Conservation (phyloP, 495 filamentous ascomycete species). For the Podospora pseudocomata region DNA sequence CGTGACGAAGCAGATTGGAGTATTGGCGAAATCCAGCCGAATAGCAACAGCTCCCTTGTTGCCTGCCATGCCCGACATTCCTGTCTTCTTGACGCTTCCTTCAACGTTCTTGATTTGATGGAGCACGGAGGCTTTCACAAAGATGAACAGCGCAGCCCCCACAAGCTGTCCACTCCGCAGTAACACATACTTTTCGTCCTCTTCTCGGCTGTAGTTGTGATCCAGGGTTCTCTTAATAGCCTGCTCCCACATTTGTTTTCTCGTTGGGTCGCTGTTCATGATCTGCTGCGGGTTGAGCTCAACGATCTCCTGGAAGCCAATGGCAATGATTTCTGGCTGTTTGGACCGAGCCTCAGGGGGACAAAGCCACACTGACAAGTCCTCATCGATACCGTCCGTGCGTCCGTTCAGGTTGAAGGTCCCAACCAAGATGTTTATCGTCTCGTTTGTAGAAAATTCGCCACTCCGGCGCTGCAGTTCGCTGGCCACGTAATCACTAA, state of each 20-base stretch:
- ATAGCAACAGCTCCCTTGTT: slow-evolving; percentile 99
- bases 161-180: slow-evolving; percentile 92
- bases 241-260: slow-evolving; percentile 80
- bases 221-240: slow-evolving; percentile 79
- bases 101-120: slow-evolving; percentile 91
- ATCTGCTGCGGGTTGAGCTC: slow-evolving; percentile 96
- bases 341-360: slow-evolving; percentile 46
- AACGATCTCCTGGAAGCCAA: slow-evolving; percentile 97
- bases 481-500: slow-evolving; percentile 79
- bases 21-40: slow-evolving; percentile 91
- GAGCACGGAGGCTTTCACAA: slow-evolving; percentile 73
- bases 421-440: slow-evolving; percentile 64
- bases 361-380: slow-evolving; percentile 82
- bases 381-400: slow-evolving; percentile 67
- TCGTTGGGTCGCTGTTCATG: slow-evolving; percentile 92
- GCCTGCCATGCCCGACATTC: slow-evolving; percentile 93
- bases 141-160: slow-evolving; percentile 86
- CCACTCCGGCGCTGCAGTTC: slow-evolving; percentile 64
- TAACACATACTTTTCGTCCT: slow-evolving; percentile 77
- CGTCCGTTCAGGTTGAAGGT: slow-evolving; percentile 95
- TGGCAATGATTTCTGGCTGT: slow-evolving; percentile 75
- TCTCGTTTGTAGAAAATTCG: slow-evolving; percentile 49
- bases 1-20: slow-evolving; percentile 90
- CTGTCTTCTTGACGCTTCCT: slow-evolving; percentile 94
- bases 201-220: slow-evolving; percentile 53